Percentiles rank a stretch among this genome's conserved stretches.
These are phyloP conservation scores for Leccinum glutinopallens DNA, from an alignment of 1,284 basidiomycete genomes.

Conservation along the genomic window DNA sequence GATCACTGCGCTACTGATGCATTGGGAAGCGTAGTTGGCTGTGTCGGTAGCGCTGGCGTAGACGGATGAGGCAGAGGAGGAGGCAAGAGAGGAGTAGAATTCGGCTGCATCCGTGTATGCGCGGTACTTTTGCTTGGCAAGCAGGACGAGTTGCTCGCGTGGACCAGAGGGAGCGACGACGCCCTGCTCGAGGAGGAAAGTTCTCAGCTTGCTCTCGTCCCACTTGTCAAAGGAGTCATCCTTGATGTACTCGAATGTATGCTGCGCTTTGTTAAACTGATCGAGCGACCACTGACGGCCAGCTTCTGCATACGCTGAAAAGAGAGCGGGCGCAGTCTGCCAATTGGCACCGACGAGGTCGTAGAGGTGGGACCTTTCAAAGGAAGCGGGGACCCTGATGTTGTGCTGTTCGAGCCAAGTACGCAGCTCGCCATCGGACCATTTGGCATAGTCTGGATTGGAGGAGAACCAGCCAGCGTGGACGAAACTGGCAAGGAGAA, in stretches of 20 bases:
- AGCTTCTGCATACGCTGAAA: conserved; percentile 20
- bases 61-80: conserved; percentile 61
- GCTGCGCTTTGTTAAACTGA: conserved; percentile 66
- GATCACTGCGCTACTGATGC: conserved; percentile 42
- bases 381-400: conserved; percentile 56
- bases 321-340: conserved; percentile 48
- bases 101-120: conserved; percentile 59
- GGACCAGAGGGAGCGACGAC: conserved; percentile 80
- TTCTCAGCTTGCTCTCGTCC: conserved; percentile 80
- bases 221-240: conserved; percentile 67
- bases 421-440: conserved; percentile 65
- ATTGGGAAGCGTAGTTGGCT: conserved; percentile 48
- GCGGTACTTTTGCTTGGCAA: conserved; percentile 74
- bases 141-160: conserved; percentile 75
- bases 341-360: conserved; percentile 66
- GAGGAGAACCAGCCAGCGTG: conserved; percentile 33
- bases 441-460: conserved; percentile 54
- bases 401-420: conserved; percentile 75
- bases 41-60: conserved; percentile 32
- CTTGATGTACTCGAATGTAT: conserved; percentile 60
- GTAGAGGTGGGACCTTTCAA: conserved; percentile 49
- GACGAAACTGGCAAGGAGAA: conserved; percentile 24
- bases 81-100: conserved; percentile 51
- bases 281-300: conserved; percentile 54
- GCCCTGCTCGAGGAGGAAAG: conserved; percentile 87